Evolutionary conservation across 1,284 basidiomycete species (phyloP).

Genomic region (Ganoderma lingzhi): DNA sequence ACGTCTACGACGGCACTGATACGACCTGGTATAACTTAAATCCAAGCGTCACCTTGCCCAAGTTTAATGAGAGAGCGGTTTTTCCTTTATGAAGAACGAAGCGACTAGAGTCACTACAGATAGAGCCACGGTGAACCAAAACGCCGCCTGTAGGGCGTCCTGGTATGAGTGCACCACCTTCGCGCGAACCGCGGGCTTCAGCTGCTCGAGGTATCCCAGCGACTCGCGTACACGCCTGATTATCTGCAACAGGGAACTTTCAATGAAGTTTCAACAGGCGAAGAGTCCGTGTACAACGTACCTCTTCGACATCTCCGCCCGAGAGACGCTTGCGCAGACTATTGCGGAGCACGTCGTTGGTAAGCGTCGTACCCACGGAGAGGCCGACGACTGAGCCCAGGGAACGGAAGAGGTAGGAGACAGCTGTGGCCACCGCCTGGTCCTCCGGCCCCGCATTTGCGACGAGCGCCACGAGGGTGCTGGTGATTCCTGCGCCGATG

Average conservation of each 20-base stretch:
- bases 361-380: conserved; percentile 61
- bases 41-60: no score
- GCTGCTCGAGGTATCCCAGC: conserved; percentile 57
- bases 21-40: neutral
- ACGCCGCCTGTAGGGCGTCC: conserved; percentile 55
- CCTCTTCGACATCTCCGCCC: conserved; percentile 57
- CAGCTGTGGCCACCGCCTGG: conserved; percentile 71
- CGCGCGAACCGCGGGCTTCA: conserved; percentile 51
- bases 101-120: conserved; percentile 49
- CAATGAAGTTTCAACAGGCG: neutral
- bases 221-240: conserved; percentile 62
- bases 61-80: conserved; percentile 41
- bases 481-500: conserved; percentile 61
- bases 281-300: conserved; percentile 33
- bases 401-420: conserved; percentile 71
- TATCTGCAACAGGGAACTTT: conserved; percentile 48
- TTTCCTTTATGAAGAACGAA: conserved; percentile 62
- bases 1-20: neutral
- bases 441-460: conserved; percentile 67
- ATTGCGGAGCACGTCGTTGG: conserved; percentile 57
- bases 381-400: conserved; percentile 66
- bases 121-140: conserved; percentile 54
- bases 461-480: conserved; percentile 64
- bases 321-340: conserved; percentile 51
- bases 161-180: conserved; percentile 59